phyloP scores from a whole-genome alignment of 1,284 basidiomycete species.

The Rhodotorula glutinis region DNA sequence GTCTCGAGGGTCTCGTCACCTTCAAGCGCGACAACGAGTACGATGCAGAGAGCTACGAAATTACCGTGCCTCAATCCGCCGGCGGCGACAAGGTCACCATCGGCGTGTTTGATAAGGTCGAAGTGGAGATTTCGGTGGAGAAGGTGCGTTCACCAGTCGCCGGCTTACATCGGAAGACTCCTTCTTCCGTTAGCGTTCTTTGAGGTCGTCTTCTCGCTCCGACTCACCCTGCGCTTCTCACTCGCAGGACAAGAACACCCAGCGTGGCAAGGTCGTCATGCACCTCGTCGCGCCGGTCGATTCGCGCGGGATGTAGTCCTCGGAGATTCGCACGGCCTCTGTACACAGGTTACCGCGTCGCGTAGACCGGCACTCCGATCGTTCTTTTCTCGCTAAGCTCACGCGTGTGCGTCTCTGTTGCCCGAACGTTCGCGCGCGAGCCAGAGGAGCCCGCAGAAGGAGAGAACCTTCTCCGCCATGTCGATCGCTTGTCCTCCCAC shows the following conservation, averaged over 20 bases:
- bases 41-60: conserved; percentile 84
- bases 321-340: not conserved
- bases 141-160: conserved; percentile 52
- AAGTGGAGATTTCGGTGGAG: conserved; percentile 83
- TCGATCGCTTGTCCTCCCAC: too few species aligned
- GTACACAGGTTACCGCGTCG: too few species aligned
- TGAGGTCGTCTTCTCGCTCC: not conserved
- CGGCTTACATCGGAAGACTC: too few species aligned
- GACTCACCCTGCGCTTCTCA: not conserved
- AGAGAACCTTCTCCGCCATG: too few species aligned
- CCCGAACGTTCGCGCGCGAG: too few species aligned
- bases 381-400: too few species aligned
- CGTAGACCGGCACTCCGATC: too few species aligned
- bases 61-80: conserved; percentile 56
- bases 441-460: too few species aligned
- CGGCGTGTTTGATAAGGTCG: conserved; percentile 82
- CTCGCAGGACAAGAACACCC: conserved; percentile 75
- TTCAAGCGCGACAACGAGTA: conserved; percentile 86
- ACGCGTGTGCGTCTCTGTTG: too few species aligned
- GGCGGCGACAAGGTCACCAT: conserved; percentile 61
- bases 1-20: conserved; percentile 87
- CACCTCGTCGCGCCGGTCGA: conserved; percentile 62
- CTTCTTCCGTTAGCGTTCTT: not conserved
- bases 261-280: conserved; percentile 90
- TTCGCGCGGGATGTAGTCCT: conserved; percentile 13